Evolutionary conservation across 805 yeast species (phyloP), one percentile per base, ranked within the genome.

Genomic region (Pichia kluyveri): DNA sequence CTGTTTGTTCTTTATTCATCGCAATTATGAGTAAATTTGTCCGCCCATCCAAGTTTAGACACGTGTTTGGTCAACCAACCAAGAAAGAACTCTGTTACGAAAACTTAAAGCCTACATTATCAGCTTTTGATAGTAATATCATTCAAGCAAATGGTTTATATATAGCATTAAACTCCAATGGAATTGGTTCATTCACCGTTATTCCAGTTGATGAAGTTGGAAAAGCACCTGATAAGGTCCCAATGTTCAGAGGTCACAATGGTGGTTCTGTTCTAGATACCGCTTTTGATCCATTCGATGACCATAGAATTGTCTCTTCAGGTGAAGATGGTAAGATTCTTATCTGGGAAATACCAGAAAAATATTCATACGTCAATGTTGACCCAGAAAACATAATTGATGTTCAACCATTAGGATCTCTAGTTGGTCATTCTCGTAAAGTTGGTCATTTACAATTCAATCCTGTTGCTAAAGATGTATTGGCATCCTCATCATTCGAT

Each of bases 141-240:
- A 76, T 93, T 55, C 81, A 88, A 66, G 78, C 86, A 54, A 93
- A 93, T 63, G 91, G 96, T 38, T 83, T 84, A 63, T 93, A 79
- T 60, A 67, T 93, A 40, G 75, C 96, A 1, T 83, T 89, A 54
- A 89, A 87, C 64, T 75, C 96, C 32, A 83, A 95, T 11, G 98
- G 98, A 39, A 98, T 98, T 53, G 99, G 99, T 46, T 95, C 98
- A 0, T 90, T 93, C 71, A 96, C 96, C 1, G 86, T 95, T 12
- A 80, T 93, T 51, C 99, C 99, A 2, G 70, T 87, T 27, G 63
- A 65, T 9, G 96, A 91, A 65, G 82, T 79, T 18, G 98, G 99
- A 10, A 93, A 90, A 62, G 82, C 90, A 8, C 97, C 96, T 5
- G 99, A 93, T 57, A 79, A 83, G 51, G 90, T 89, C 43, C 93